Percentiles rank a stretch among this genome's conserved stretches.
These are phyloP conservation scores for Hymenoscyphus linearis DNA, from an alignment of 2,329 filamentous ascomycete species.

Conservation along the genomic window DNA sequence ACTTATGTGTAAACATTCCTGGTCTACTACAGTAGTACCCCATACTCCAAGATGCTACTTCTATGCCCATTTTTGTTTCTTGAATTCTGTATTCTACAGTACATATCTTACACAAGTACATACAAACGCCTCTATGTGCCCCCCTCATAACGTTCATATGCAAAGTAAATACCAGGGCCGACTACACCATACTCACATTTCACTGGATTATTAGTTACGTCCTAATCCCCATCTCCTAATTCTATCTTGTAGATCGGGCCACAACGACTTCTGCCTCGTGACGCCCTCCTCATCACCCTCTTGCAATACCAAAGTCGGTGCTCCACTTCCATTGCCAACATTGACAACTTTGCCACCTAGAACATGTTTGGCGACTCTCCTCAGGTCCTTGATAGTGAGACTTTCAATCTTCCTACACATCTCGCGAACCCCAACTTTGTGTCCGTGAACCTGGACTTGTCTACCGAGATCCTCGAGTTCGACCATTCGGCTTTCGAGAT, in stretches of 20 bases:
- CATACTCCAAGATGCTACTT: too few relatives aligned
- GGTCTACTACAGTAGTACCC: too few relatives aligned
- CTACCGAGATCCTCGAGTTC: constrained; percentile 93
- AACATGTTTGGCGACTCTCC: constrained; percentile 73
- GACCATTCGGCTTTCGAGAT: constrained; percentile 94
- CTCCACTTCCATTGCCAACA: constrained; percentile 70
- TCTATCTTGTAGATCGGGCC: constrained; percentile 85
- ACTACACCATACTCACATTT: too few relatives aligned
- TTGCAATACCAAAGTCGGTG: constrained; percentile 90
- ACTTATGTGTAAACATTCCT: too few relatives aligned
- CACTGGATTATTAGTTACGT: too few relatives aligned
- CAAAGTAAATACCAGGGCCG: too few relatives aligned
- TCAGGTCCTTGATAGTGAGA: constrained; percentile 73
- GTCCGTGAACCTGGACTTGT: constrained; percentile 94
- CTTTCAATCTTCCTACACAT: constrained; percentile 87
- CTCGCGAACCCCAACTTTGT: constrained; percentile 84
- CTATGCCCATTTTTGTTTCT: too few relatives aligned
- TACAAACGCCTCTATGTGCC: too few relatives aligned
- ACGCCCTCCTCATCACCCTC: constrained; percentile 70
- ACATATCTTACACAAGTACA: too few relatives aligned
- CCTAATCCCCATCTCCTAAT: constrained; percentile 83
- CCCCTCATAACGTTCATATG: too few relatives aligned
- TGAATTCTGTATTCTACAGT: too few relatives aligned
- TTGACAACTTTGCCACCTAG: constrained; percentile 75
- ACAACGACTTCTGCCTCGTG: constrained; percentile 63